These are phyloP conservation scores for Auriscalpium orientale DNA, from an alignment of 768 basidiomycete genomes.

Conservation along the genomic window DNA sequence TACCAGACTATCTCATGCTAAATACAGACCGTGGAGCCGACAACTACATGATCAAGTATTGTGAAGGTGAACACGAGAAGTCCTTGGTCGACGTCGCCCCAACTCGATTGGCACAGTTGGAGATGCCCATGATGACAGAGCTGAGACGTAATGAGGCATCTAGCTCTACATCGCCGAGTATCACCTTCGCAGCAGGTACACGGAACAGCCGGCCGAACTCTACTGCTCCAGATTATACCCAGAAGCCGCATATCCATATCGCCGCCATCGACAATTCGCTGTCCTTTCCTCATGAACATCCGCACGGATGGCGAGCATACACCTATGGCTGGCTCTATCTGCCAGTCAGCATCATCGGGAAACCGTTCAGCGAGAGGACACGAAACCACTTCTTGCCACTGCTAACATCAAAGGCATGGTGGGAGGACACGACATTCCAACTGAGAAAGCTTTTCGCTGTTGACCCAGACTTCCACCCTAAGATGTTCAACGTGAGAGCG, in stretches of 20 bases:
- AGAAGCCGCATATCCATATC: constrained; percentile 78
- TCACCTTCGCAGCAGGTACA: constrained; percentile 16
- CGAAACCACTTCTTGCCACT: constrained; percentile 76
- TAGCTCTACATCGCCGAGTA: constrained; percentile 18
- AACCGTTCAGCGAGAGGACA: constrained; percentile 79
- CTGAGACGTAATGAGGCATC: constrained; percentile 35
- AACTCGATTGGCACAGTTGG: constrained; percentile 52
- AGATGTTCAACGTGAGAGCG: constrained; percentile 70
- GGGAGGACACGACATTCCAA: constrained; percentile 80
- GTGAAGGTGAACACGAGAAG: constrained; percentile 75
- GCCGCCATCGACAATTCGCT: constrained; percentile 93
- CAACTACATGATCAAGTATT: constrained; percentile 91
- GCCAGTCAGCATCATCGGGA: constrained; percentile 77
- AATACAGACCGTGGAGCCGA: constrained; percentile 87
- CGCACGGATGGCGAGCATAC: constrained; percentile 67
- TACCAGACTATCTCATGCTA: constrained; percentile 79
- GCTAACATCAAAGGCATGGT: constrained; percentile 80
- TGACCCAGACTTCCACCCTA: constrained; percentile 83
- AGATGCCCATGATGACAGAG: constrained; percentile 72
- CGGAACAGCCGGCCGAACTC: constrained; percentile 12
- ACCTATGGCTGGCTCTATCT: constrained; percentile 87
- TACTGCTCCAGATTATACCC: constrained; percentile 35
- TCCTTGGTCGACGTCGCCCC: constrained; percentile 74
- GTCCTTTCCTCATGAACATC: constrained; percentile 88
- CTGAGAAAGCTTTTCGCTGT: constrained; percentile 70